phyloP scores from a whole-genome alignment of 176 grass and related monocot species.

The Bonia amplexicaulis region DNA sequence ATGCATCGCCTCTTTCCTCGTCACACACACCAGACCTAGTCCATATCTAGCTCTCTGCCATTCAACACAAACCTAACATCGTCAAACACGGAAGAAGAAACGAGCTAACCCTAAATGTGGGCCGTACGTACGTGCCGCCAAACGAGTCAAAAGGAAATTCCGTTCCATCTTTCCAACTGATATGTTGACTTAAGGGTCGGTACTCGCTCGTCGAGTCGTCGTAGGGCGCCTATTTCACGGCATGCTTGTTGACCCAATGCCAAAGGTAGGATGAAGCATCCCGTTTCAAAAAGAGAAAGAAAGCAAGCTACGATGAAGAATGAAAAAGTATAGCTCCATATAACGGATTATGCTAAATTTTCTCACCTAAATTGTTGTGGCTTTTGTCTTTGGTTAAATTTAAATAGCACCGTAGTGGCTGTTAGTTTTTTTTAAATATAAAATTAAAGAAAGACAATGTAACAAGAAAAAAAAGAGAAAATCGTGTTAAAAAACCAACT shows the following conservation, averaged over 20 bases:
- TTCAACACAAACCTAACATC: not conserved
- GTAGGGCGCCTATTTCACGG: no score
- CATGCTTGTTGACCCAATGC: not conserved
- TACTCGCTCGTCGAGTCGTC: no score
- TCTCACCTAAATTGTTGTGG: no score
- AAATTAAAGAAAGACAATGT: no score
- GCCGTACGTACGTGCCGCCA: not conserved
- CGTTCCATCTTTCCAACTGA: not conserved
- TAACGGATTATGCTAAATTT: no score
- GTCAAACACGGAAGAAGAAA: not conserved
- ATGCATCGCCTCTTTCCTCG: not conserved
- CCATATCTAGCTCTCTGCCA: not conserved
- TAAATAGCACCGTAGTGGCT: accelerated
- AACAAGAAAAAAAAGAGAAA: no score
- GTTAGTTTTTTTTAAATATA: no score
- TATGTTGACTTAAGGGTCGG: not conserved
- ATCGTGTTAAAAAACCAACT: no score
- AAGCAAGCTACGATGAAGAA: not conserved
- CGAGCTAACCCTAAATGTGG: not conserved
- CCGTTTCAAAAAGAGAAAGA: no score
- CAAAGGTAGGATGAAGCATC: no score
- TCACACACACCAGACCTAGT: not conserved
- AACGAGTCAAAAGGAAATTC: not conserved
- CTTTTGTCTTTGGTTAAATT: no score
- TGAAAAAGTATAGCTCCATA: no score